phyloP scores from a whole-genome alignment of 495 filamentous ascomycete genomes.

The Aspergillus homomorphus region DNA sequence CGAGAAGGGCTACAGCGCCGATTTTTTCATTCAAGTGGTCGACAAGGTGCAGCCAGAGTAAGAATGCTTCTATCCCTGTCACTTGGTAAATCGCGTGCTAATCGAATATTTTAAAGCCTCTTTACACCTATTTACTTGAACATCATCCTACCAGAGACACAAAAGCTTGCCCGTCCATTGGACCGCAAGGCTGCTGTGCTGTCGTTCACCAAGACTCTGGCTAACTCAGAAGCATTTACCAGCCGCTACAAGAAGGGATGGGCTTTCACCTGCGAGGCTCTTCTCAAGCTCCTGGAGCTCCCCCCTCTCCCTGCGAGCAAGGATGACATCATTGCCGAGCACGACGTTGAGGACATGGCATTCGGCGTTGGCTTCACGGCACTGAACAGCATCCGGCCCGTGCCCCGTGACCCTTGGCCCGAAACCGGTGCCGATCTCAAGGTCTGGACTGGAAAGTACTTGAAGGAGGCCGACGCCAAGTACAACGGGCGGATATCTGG shows the following conservation, averaged over 20 bases:
- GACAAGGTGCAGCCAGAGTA: slow-evolving; percentile 76
- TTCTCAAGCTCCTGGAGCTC: slow-evolving; percentile 85
- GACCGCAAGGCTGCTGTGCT: slow-evolving; percentile 94
- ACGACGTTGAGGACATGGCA: slow-evolving; percentile 88
- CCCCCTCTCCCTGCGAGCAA: slow-evolving; percentile 68
- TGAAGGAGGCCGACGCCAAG: slow-evolving; percentile 59
- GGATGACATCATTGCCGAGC: slow-evolving; percentile 76
- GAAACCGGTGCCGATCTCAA: slow-evolving; percentile 73
- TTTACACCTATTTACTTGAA: slow-evolving; percentile 80
- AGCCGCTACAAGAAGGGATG: slow-evolving; percentile 78
- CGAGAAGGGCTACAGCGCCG: slow-evolving; percentile 76
- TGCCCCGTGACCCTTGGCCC: slow-evolving; percentile 70
- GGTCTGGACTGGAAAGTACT: slow-evolving; percentile 70
- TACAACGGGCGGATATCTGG: slow-evolving; percentile 51
- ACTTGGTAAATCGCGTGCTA: slow-evolving; percentile 16
- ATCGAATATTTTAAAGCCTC: slow-evolving; percentile 49
- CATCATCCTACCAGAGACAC: slow-evolving; percentile 83
- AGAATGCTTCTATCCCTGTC: slow-evolving; percentile 17
- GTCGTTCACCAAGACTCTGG: slow-evolving; percentile 84
- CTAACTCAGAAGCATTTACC: slow-evolving; percentile 76
- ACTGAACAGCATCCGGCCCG: slow-evolving; percentile 78
- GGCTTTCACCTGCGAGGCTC: slow-evolving; percentile 77
- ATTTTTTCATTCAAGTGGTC: slow-evolving; percentile 78
- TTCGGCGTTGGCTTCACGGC: slow-evolving; percentile 93
- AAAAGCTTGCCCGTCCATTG: slow-evolving; percentile 76